Percentiles rank a stretch among this genome's conserved stretches.
phyloP scores from a whole-genome alignment of 352 stramenopile genomes.

The Pythium oligandrum region DNA sequence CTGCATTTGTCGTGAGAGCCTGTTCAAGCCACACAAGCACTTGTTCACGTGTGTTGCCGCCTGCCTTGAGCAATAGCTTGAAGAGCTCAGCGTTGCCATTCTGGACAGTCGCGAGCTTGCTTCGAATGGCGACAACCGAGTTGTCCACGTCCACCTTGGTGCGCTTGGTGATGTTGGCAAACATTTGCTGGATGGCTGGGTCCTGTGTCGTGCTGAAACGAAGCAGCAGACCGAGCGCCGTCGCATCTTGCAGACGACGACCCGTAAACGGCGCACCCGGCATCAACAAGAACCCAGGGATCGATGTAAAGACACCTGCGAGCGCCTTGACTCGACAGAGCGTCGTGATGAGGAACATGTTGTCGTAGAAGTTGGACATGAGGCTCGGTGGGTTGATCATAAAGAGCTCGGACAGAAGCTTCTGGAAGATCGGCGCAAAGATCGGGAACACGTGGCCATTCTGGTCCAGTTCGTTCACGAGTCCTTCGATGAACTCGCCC shows the following conservation, averaged over 20 bases:
- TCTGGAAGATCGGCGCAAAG: constrained; percentile 77
- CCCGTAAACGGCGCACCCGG: constrained; percentile 50
- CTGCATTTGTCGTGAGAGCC: constrained; percentile 63
- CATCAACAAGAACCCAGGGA: constrained; percentile 69
- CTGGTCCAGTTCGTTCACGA: constrained; percentile 46
- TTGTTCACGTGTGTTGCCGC: constrained; percentile 43
- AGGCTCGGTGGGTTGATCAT: constrained; percentile 73
- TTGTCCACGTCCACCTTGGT: constrained; percentile 78
- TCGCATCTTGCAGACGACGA: constrained; percentile 70
- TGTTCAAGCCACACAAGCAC: constrained; percentile 77
- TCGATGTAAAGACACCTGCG: constrained; percentile 52
- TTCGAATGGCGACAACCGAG: constrained; percentile 56
- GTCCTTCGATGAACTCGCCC: constrained; percentile 49
- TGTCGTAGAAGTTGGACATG: constrained; percentile 71
- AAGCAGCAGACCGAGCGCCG: constrained; percentile 66
- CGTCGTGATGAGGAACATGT: constrained; percentile 59
- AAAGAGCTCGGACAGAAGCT: constrained; percentile 74
- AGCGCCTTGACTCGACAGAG: constrained; percentile 68
- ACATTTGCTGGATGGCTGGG: constrained; percentile 74
- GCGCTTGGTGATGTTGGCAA: constrained; percentile 79
- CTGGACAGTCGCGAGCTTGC: constrained; percentile 66
- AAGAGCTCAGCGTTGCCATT: constrained; percentile 55
- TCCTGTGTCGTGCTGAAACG: constrained; percentile 73
- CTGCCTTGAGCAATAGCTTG: constrained; percentile 64
- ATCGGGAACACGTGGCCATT: constrained; percentile 43